These are phyloP conservation scores for Salvia splendens DNA, from an alignment of 257 asterid genomes.

Conservation along the genomic window DNA sequence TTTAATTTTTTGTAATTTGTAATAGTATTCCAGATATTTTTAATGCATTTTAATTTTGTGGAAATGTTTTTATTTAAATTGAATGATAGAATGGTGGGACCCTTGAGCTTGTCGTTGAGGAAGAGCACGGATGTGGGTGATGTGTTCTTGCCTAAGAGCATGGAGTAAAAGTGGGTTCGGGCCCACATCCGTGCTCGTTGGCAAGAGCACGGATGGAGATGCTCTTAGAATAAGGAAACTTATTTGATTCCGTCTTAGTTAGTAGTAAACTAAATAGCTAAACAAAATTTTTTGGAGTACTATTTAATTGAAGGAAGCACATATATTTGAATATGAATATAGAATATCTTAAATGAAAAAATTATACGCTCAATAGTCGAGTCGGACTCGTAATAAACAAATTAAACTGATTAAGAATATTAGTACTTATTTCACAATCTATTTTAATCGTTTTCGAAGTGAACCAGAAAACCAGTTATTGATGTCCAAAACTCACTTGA, in stretches of 20 bases:
- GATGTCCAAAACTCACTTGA: too few relatives aligned
- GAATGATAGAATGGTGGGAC: too few relatives aligned
- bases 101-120: too few relatives aligned
- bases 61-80: too few relatives aligned
- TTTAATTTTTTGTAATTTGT: too few relatives aligned
- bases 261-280: background rate
- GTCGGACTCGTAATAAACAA: constrained; percentile 30
- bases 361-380: background rate
- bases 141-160: too few relatives aligned
- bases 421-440: constrained; percentile 21
- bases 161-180: too few relatives aligned
- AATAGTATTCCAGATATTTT: too few relatives aligned
- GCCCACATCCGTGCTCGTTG: too few relatives aligned
- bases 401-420: background rate
- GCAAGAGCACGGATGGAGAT: too few relatives aligned
- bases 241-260: background rate
- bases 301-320: constrained; percentile 7
- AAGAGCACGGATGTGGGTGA: too few relatives aligned
- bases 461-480: constrained; percentile 26
- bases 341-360: background rate
- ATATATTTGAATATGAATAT: background rate
- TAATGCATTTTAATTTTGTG: too few relatives aligned
- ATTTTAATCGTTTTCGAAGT: constrained; percentile 3
- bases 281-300: background rate
- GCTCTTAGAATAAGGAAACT: constrained; percentile 11